Evolutionary conservation across 2,329 filamentous ascomycete genomes (phyloP).

Genomic region (Diaporthe capsici): DNA sequence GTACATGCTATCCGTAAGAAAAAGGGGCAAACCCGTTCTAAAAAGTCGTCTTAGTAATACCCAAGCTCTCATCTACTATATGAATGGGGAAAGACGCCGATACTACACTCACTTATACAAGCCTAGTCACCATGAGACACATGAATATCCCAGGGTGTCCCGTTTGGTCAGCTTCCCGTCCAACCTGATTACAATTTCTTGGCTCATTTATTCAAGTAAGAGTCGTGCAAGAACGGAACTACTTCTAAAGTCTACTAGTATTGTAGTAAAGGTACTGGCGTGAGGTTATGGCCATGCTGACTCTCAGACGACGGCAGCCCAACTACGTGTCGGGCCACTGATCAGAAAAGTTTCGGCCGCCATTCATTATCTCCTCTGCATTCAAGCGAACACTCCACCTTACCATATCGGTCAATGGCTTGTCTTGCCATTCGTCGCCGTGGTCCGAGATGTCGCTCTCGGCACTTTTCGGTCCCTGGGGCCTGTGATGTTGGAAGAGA

Average conservation of each 20-base stretch:
- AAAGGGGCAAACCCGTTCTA: no score
- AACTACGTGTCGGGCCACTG: slow-evolving; percentile 47
- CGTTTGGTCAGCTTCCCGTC: no score
- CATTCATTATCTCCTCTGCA: slow-evolving; percentile 54
- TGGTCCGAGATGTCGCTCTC: slow-evolving; percentile 56
- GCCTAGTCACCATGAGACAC: no score
- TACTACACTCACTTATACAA: no score
- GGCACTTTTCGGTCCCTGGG: slow-evolving; percentile 52
- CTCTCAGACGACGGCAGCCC: not conserved
- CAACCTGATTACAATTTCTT: not conserved
- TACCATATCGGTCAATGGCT: slow-evolving; percentile 52
- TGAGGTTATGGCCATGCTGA: no score
- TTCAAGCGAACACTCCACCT: slow-evolving; percentile 59
- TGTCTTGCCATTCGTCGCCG: slow-evolving; percentile 49
- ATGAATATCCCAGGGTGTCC: no score
- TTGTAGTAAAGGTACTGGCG: not conserved
- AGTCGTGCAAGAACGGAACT: no score
- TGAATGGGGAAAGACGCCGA: no score
- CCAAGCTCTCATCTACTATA: no score
- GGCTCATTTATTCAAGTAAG: not conserved
- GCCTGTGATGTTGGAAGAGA: slow-evolving; percentile 62
- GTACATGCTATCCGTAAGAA: no score
- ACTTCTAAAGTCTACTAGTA: no score
- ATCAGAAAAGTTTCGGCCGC: slow-evolving; percentile 49
- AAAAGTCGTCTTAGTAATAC: no score